These are phyloP conservation scores for Viridothelium virens DNA, from an alignment of 495 filamentous ascomycete species.

Conservation along the genomic window DNA sequence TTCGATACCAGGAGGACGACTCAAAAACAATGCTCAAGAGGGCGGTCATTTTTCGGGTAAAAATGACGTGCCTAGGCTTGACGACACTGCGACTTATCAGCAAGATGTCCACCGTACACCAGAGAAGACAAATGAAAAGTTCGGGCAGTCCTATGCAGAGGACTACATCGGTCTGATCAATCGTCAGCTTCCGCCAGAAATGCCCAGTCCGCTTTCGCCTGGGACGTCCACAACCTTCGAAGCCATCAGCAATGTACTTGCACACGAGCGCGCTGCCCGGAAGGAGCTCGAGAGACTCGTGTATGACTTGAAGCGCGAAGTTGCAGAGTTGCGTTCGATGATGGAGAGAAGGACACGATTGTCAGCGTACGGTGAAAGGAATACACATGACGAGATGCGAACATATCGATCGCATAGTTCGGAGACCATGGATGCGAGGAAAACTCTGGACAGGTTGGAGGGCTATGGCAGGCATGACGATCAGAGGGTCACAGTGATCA, in stretches of 20 bases:
- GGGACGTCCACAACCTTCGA: conserved; percentile 5
- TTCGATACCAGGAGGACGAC: neutral
- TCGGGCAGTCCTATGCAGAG: neutral
- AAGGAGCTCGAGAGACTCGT: conserved; percentile 1
- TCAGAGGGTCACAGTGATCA: conserved; percentile 1
- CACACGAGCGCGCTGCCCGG: conserved; percentile 4
- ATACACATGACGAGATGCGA: neutral
- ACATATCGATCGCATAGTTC: conserved; percentile 8
- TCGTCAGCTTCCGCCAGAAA: neutral
- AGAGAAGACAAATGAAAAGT: neutral
- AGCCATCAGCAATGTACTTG: conserved; percentile 7
- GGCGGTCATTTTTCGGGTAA: neutral
- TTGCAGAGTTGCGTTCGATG: conserved; percentile 4
- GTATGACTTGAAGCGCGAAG: neutral
- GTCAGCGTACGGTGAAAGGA: neutral
- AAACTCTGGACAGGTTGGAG: conserved; percentile 7
- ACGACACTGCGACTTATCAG: neutral
- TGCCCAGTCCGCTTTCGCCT: neutral
- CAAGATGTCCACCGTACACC: neutral
- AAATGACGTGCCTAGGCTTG: neutral
- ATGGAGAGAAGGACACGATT: neutral
- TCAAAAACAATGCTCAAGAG: neutral
- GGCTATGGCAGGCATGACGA: conserved; percentile 1
- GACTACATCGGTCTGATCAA: neutral
- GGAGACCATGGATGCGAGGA: conserved; percentile 1